phyloP scores from a whole-genome alignment of 129 eudicot genomes.

The carrot (Daucus carota) region DNA sequence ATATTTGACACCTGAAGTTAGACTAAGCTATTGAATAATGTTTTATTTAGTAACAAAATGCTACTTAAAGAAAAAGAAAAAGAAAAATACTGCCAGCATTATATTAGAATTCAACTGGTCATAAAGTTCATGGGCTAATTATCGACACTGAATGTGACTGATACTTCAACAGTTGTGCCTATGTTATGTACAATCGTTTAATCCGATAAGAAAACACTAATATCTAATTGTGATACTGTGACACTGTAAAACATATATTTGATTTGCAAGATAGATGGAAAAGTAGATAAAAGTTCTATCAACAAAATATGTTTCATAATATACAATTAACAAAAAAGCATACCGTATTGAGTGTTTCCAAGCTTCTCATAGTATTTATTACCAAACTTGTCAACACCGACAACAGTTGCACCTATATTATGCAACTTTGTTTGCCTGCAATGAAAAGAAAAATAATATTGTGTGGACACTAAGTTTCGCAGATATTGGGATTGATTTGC shows the following conservation, averaged over 20 bases:
- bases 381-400: slow-evolving; percentile 89
- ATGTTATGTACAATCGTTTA: background rate
- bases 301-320: background rate
- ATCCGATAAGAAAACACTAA: background rate
- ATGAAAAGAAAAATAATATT: background rate
- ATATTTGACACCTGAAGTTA: background rate
- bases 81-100: background rate
- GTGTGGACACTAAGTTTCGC: background rate
- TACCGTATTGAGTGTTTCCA: slow-evolving; percentile 69
- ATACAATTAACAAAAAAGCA: slow-evolving; percentile 16
- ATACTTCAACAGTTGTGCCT: background rate
- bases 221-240: background rate
- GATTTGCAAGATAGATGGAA: background rate
- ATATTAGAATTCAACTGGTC: background rate
- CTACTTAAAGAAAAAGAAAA: background rate
- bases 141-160: background rate
- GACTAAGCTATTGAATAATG: background rate
- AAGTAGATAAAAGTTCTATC: background rate
- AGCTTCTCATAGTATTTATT: slow-evolving; percentile 86
- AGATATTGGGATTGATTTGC: background rate
- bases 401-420: slow-evolving; percentile 79
- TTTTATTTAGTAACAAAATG: background rate
- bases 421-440: slow-evolving; percentile 97
- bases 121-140: background rate
- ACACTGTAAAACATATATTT: background rate